phyloP scores from a whole-genome alignment of 768 basidiomycete species.

The Naganishia vaughanmartiniae region DNA sequence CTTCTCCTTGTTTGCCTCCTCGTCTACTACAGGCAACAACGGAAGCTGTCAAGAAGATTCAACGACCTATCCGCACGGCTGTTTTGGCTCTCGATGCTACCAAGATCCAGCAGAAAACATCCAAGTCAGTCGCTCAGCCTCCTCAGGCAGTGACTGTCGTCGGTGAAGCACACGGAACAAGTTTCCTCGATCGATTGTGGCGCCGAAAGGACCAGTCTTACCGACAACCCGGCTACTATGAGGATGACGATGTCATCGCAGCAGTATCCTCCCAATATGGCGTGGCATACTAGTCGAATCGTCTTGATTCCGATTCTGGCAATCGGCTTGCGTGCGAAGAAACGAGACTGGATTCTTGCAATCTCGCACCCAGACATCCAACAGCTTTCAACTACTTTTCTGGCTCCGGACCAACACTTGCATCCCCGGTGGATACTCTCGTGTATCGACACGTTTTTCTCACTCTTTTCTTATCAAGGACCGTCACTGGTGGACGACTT shows the following conservation, averaged over 20 bases:
- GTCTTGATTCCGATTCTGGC: constrained; percentile 1
- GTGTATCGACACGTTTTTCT: constrained; percentile 2
- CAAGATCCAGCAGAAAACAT: constrained; percentile 3
- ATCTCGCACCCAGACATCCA: neutral
- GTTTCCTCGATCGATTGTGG: constrained; percentile 18
- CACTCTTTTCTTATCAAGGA: constrained; percentile 6
- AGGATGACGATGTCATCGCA: constrained; percentile 16
- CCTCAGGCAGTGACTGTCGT: constrained; percentile 18
- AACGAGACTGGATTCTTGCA: constrained; percentile 6
- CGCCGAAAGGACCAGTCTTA: constrained; percentile 13
- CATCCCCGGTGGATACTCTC: constrained; percentile 18
- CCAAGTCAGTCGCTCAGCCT: neutral
- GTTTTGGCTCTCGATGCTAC: neutral
- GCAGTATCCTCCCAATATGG: constrained; percentile 10
- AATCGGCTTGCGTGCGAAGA: constrained; percentile 3
- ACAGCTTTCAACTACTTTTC: neutral
- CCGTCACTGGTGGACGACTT: constrained; percentile 20
- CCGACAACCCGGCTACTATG: constrained; percentile 17
- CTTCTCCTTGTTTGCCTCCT: constrained; percentile 8
- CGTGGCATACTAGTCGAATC: constrained; percentile 12
- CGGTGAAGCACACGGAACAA: constrained; percentile 11
- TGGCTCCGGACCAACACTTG: constrained; percentile 3
- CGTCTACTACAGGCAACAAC: constrained; percentile 11
- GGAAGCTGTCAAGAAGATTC: constrained; percentile 17
- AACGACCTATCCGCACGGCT: constrained; percentile 10